phyloP scores from a whole-genome alignment of 495 filamentous ascomycete genomes.

The Aspergillus ellipticus region DNA sequence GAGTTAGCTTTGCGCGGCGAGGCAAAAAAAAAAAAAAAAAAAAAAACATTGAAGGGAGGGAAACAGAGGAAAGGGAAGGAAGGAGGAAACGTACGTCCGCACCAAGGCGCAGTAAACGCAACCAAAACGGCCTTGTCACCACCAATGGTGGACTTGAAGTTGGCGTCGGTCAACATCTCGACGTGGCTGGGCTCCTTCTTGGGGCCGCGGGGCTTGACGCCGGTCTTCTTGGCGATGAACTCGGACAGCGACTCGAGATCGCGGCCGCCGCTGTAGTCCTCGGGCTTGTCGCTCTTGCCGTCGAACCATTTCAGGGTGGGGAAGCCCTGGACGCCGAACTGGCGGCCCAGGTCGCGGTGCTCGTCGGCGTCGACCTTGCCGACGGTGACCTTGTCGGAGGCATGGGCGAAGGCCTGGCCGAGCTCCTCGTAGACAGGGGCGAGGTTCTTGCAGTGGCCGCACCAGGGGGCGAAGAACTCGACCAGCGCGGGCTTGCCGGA shows the following conservation, averaged over 20 bases:
- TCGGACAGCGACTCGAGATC: constrained; percentile 80
- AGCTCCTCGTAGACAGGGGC: constrained; percentile 94
- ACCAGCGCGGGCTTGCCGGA: constrained; percentile 94
- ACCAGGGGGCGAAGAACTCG: constrained; percentile 99
- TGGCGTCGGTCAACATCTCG: constrained; percentile 71
- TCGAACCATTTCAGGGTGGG: constrained; percentile 98
- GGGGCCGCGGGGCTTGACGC: constrained; percentile 67
- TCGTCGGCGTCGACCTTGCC: constrained; percentile 95
- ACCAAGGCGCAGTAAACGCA: constrained; percentile 96
- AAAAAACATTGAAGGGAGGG: neutral
- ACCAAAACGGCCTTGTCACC: constrained; percentile 88
- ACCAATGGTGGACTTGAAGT: constrained; percentile 75
- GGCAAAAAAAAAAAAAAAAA: no score
- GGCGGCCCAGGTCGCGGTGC: constrained; percentile 75
- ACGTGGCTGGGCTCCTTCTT: constrained; percentile 71
- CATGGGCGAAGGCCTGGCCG: constrained; percentile 64
- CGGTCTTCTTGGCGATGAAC: constrained; percentile 88
- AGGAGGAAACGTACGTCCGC: constrained; percentile 75
- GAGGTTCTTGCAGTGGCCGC: constrained; percentile 97
- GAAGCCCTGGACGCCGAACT: constrained; percentile 89
- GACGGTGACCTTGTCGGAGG: constrained; percentile 79
- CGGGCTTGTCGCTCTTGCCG: constrained; percentile 85
- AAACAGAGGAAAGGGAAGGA: constrained; percentile 6
- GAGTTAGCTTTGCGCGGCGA: no score
- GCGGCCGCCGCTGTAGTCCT: constrained; percentile 79